Base-by-base conservation (phyloP, 805 yeast species). In the Lipomyces chichibuensis region DNA sequence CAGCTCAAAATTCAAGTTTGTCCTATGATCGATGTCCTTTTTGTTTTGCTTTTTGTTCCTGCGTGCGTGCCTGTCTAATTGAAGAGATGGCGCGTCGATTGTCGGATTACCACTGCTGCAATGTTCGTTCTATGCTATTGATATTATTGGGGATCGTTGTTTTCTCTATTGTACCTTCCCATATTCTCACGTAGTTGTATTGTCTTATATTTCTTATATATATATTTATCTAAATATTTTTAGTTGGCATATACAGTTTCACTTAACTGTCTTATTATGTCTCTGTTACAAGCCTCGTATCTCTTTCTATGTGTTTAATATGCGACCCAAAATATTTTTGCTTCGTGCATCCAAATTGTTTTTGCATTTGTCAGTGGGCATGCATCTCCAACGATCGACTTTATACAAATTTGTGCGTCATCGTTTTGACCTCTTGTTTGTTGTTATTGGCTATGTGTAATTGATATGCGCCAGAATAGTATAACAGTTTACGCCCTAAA, bases 1-100 rank as follows among this genome's bases (percentile, higher is more conserved):
- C 49, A 43, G 49, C 39, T n/a, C 49, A 43, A 43, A 43, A 43
- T 43, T 43, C 49, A 43, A 37, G 49, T 43, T 43, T 43, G 49
- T 43, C 49, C 49, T 43, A 43, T 37, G 43, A 37, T 37, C 43
- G n/a, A 13, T 17, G 20, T 43, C 49, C 49, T n/a, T 43, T 43
- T 43, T 43, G 11, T 17, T 17, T 43, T 43, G 49, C 49, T 43
- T n/a, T 17, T 17, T 17, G 11, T 43, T 43, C 1, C 5, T 43
- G 20, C 14, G 20, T 43, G 25, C 23, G 23, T 43, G 49, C 9
- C 23, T 43, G 49, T 43, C 49, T 43, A n/a, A 17, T 17, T 43
- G 49, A 43, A 17, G 23, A 43, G 43, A 11, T 37, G 43, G 13
- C 43, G 43, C 6, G 43, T 4, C 17, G 43, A 14, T 8, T 17